Evolutionary conservation across 768 basidiomycete genomes (phyloP), one percentile per base, ranked within the genome.

Genomic region (Rickenella mellea): DNA sequence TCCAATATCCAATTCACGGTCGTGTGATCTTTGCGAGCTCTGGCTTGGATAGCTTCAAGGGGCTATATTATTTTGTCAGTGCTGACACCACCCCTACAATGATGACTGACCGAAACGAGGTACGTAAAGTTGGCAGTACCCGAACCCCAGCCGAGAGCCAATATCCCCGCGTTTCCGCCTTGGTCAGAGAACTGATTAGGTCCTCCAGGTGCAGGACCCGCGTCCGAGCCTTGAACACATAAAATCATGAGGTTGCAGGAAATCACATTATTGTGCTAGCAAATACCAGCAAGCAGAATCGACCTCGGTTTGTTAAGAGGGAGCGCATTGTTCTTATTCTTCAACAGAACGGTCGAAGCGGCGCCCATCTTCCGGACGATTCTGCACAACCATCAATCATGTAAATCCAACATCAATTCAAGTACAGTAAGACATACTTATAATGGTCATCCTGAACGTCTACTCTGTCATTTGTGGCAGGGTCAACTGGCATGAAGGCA

Each of bases 111-210:
- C 37, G 83, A 78, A 45, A 91, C 62, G 11, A 91, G 73, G 59
- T 90, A 91, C 5, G 81, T 77, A 65, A 86, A 81, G 50, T 78
- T 74, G 10, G 76, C 69, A 0, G 90, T 87, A 61, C 88, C 89
- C 39, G 81, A 84, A 27, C 89, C 92, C 92, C 92, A 96, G 11
- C 90, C 90, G 81, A 91, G 83, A 6, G 88, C 89, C 17, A 96
- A 69, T 14, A 83, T 69, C 8, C 89, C 89, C 39, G 66, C 74
- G 24, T 66, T 62, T 20, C 80, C 78, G 37, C 72, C 77, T 50
- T 66, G 74, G 48, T 88, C 82, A 6, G 61, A 15, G 40, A 77
- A 87, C 40, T 76, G 70, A 52, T 89, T 90, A 0, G 87, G 83
- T 0, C 88, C 88, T 22, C 67, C 61, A 30, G 51, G 61, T 17